Evolutionary conservation across 306 rosid genomes (phyloP), one percentile per base, ranked within the genome.

Genomic region (Arachis stenosperma): DNA sequence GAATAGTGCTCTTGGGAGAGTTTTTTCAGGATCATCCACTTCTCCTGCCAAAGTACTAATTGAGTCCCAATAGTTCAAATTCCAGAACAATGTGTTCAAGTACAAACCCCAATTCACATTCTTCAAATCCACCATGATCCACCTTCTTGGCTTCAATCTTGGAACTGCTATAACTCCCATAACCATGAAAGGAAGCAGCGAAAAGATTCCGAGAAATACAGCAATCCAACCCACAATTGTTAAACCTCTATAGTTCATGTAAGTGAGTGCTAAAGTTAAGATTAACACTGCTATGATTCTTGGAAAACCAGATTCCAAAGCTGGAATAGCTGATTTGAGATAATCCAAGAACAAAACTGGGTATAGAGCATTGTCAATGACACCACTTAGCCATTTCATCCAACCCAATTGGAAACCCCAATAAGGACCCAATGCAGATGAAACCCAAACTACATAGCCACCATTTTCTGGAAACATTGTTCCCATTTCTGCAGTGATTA

Each of bases 371-470:
- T 90, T 88, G 75, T 88, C 90, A 75, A 88, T 88, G 36, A 90
- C 89, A 72, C 93, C 89, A 73, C 88, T 84, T 17, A 84, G 84
- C 91, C 95, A 89, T 81, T 89, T 89, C 84, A 85, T 75, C 88
- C 90, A 89, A 70, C 95, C 95, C 30, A 77, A 83, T 65, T 87
- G 95, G 61, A 89, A 89, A 2, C 90, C 91, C 90, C 95, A 87
- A 27, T 42, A 83, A 15, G 91, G 88, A 7, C 91, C 91, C 67
- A 89, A 77, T 57, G 90, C 87, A 33, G 96, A 89, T 12, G 96
- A 75, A 78, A 87, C 88, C 88, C 96, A 87, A 75, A 83, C 87
- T 15, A 87, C 91, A 79, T 83, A 89, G 33, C 95, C 95, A 0
- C 91, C 90, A 44, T 86, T 89, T 60, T 84, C 91, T 22, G 89